Evolutionary conservation across 2,329 filamentous ascomycete genomes (phyloP).

Genomic region (Ampelomyces quisqualis): DNA sequence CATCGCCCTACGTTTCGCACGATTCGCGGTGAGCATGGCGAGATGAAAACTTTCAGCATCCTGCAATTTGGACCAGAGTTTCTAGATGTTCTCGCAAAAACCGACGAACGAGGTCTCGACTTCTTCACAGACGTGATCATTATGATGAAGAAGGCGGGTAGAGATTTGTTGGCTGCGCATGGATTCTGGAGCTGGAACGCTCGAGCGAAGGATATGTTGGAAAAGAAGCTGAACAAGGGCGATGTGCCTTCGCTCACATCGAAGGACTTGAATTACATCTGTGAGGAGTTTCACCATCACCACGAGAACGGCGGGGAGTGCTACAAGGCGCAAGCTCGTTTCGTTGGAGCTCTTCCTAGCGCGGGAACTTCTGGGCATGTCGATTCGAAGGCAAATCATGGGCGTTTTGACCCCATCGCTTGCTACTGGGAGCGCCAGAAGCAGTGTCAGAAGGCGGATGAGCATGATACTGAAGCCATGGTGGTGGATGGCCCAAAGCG

Average conservation of each 20-base stretch:
- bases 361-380: too few relatives aligned
- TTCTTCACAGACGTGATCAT: slow-evolving; percentile 1
- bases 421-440: neutral
- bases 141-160: neutral
- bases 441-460: neutral
- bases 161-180: neutral
- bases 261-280: neutral
- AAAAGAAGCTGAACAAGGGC: neutral
- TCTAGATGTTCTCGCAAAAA: slow-evolving; percentile 1
- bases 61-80: slow-evolving; percentile 1
- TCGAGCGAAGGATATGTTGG: neutral
- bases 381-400: too few relatives aligned
- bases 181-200: neutral
- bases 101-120: neutral
- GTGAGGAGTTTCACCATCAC: slow-evolving; percentile 1
- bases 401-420: neutral
- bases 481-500: neutral
- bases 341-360: neutral
- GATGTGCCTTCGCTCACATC: neutral
- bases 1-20: neutral
- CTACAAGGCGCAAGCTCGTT: neutral
- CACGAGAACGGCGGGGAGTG: neutral
- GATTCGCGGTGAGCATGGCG: neutral
- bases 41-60: neutral
- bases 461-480: neutral